These are phyloP conservation scores for Cercospora citrullina DNA, from an alignment of 2,329 filamentous ascomycete genomes.

Conservation along the genomic window DNA sequence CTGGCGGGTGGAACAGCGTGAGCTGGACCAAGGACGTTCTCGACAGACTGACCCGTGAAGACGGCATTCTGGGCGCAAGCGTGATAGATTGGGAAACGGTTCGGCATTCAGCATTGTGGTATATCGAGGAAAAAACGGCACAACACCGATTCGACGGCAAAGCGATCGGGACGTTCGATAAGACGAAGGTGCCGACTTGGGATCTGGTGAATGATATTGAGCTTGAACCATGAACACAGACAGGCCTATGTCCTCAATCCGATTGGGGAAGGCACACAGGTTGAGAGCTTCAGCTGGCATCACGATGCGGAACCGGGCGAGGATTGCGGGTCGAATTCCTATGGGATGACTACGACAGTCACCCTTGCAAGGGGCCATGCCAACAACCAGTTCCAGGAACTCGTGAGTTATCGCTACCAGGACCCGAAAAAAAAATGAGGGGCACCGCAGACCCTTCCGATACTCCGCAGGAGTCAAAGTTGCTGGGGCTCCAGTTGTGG, in stretches of 20 bases:
- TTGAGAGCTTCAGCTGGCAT: not conserved
- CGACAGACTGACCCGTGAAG: slow-evolving; percentile 4
- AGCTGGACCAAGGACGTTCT: slow-evolving; percentile 11
- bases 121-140: slow-evolving; percentile 7
- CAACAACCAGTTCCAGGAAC: slow-evolving; percentile 12
- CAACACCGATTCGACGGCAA: slow-evolving; percentile 13
- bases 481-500: not conserved
- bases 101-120: slow-evolving; percentile 11
- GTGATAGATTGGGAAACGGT: slow-evolving; percentile 12
- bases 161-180: slow-evolving; percentile 9
- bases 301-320: slow-evolving; percentile 1
- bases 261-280: not conserved
- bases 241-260: not conserved
- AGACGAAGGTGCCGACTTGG: slow-evolving; percentile 15
- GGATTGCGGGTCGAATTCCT: slow-evolving; percentile 10
- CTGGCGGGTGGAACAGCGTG: slow-evolving; percentile 11
- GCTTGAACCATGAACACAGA: slow-evolving; percentile 8
- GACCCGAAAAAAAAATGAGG: not conserved
- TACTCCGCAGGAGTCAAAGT: not conserved
- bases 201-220: slow-evolving; percentile 10
- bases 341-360: slow-evolving; percentile 2
- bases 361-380: slow-evolving; percentile 6
- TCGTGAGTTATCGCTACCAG: not conserved
- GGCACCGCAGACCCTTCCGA: slow-evolving; percentile 1
- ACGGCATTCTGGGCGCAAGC: slow-evolving; percentile 8